A percentile compares a stretch with the other conserved stretches of the same genome.
phyloP scores from a whole-genome alignment of 2,329 filamentous ascomycete genomes.

The Parafenestella ontariensis region DNA sequence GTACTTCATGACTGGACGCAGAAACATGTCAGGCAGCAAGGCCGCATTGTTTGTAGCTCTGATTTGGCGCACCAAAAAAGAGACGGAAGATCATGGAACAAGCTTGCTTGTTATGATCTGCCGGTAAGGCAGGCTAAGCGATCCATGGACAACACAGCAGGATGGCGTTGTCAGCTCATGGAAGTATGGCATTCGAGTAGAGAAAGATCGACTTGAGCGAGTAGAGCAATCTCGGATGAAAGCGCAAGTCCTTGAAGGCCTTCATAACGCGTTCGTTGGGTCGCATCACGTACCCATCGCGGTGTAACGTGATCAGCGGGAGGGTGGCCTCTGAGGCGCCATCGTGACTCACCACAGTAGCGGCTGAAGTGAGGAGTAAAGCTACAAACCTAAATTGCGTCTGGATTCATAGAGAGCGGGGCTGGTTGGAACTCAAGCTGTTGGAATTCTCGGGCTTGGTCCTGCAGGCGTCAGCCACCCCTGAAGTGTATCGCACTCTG shows the following conservation, averaged over 20 bases:
- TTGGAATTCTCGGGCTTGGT: neutral
- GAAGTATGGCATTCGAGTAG: conserved; percentile 6
- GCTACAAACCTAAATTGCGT: neutral
- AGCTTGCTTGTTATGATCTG: conserved; percentile 3
- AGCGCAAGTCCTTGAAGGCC: neutral
- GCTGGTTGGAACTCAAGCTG: neutral
- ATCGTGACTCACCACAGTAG: conserved; percentile 15
- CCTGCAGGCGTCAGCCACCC: neutral
- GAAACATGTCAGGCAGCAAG: conserved; percentile 28
- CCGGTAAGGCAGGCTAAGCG: conserved; percentile 9
- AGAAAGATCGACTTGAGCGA: neutral
- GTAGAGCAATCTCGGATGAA: neutral
- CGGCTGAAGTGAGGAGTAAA: conserved; percentile 1
- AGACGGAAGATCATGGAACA: conserved; percentile 25
- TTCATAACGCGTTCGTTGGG: neutral
- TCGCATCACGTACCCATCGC: conserved; percentile 16
- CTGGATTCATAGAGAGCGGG: neutral
- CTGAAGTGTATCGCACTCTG: neutral
- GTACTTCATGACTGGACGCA: conserved; percentile 22
- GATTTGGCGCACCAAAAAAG: conserved; percentile 22
- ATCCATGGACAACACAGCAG: conserved; percentile 19
- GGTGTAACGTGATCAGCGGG: conserved; percentile 18
- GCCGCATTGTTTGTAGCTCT: conserved; percentile 21
- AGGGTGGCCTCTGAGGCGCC: neutral
- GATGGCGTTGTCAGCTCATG: conserved; percentile 15